Conservation (phyloP, 2,329 filamentous ascomycete species). For the Fusarium musae region DNA sequence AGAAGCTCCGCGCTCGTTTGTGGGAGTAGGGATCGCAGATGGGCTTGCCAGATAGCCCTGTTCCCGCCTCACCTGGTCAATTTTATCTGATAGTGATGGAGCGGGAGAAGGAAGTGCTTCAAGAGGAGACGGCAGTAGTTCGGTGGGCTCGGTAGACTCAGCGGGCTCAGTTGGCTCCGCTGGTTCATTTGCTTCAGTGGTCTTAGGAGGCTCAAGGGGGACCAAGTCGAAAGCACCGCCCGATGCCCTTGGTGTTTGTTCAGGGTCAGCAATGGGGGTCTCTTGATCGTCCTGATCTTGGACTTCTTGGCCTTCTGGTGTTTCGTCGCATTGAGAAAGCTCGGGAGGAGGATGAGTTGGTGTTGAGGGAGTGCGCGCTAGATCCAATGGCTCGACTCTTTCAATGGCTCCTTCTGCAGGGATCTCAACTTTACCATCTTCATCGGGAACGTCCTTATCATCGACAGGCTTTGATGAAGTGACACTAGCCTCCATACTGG, state of each 20-base stretch:
- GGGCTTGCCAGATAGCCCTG: constrained; percentile 50
- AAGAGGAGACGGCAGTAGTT: constrained; percentile 24
- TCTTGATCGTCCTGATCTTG: constrained; percentile 11
- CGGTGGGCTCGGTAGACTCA: constrained; percentile 12
- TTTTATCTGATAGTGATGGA: constrained; percentile 55
- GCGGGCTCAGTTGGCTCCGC: not conserved
- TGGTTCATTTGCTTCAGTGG: not conserved
- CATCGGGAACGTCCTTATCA: constrained; percentile 38
- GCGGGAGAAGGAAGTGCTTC: constrained; percentile 23
- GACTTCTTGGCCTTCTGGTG: not conserved
- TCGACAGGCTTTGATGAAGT: constrained; percentile 42
- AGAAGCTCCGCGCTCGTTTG: constrained; percentile 51
- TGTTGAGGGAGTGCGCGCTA: constrained; percentile 53
- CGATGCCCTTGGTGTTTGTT: constrained; percentile 37
- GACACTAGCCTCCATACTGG: constrained; percentile 48
- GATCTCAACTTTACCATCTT: constrained; percentile 47
- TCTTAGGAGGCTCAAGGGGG: not conserved
- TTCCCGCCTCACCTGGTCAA: constrained; percentile 64
- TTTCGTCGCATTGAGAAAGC: constrained; percentile 13
- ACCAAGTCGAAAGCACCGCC: constrained; percentile 28
- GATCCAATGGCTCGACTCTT: constrained; percentile 61
- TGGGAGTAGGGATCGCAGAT: constrained; percentile 43
- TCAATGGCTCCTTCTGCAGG: constrained; percentile 54
- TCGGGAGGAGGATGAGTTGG: constrained; percentile 34
- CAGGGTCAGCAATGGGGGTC: constrained; percentile 26